These are phyloP conservation scores for Jamesozyma rosinii DNA, from an alignment of 805 yeast genomes.

Conservation along the genomic window DNA sequence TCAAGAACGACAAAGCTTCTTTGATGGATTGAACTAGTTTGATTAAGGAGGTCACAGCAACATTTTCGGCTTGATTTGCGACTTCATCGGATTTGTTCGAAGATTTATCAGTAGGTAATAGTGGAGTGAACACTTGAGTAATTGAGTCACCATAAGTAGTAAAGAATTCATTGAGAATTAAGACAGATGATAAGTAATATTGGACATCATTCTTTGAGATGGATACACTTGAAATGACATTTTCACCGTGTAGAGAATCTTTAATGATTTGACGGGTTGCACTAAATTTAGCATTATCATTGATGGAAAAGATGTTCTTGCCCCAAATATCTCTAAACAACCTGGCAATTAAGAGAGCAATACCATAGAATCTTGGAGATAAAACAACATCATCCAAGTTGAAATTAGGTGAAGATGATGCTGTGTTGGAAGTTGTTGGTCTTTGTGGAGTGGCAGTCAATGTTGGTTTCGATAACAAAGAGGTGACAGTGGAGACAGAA, in stretches of 20 bases:
- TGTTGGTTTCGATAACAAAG: conserved; percentile 20
- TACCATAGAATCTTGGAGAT: conserved; percentile 87
- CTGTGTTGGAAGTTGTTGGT: conserved; percentile 2
- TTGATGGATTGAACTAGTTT: conserved; percentile 69
- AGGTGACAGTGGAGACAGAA: conserved; percentile 22
- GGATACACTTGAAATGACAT: conserved; percentile 19
- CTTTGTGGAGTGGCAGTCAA: conserved; percentile 17
- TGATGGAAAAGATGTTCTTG: conserved; percentile 48
- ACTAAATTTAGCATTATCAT: conserved; percentile 15
- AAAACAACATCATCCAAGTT: conserved; percentile 68
- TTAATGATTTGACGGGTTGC: conserved; percentile 1
- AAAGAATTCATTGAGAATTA: conserved; percentile 62
- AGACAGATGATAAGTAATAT: conserved; percentile 59
- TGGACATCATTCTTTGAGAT: conserved; percentile 42
- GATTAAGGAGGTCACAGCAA: conserved; percentile 71
- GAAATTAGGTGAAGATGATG: conserved; percentile 13
- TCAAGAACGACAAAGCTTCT: conserved; percentile 82
- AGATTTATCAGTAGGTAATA: conserved; percentile 44
- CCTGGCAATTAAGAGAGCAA: conserved; percentile 68
- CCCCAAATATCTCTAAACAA: conserved; percentile 75
- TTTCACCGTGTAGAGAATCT: conserved; percentile 7
- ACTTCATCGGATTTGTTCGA: conserved; percentile 43
- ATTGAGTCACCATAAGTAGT: conserved; percentile 47
- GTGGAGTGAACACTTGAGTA: conserved; percentile 24
- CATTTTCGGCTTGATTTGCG: conserved; percentile 80